Percentiles rank a stretch among this genome's conserved stretches.
Evolutionary conservation across 2,329 filamentous ascomycete species (phyloP).

Genomic region (Fusarium sp.): DNA sequence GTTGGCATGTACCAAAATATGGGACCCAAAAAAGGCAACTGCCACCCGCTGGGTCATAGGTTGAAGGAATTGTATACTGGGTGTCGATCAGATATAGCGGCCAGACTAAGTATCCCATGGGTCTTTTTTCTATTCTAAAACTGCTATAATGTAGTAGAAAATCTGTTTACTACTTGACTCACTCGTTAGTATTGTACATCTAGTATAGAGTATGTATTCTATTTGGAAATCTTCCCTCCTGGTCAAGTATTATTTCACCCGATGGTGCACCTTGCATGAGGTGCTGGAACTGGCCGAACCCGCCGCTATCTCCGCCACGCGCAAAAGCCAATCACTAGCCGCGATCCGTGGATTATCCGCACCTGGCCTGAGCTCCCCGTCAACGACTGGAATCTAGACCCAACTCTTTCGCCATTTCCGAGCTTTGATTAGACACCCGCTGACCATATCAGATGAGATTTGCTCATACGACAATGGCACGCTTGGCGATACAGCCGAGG

Average conservation of each 20-base stretch:
- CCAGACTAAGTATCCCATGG: background rate
- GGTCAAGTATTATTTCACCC: slow-evolving; percentile 8
- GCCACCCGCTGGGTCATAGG: slow-evolving; percentile 25
- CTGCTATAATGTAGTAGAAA: too few relatives aligned
- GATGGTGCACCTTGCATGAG: slow-evolving; percentile 9
- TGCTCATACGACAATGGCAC: background rate
- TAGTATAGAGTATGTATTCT: too few relatives aligned
- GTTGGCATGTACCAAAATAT: slow-evolving; percentile 50
- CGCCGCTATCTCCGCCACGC: slow-evolving; percentile 26
- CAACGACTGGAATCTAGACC: slow-evolving; percentile 39
- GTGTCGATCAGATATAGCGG: background rate
- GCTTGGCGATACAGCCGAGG: background rate
- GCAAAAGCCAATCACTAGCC: slow-evolving; percentile 28
- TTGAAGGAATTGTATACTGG: slow-evolving; percentile 21
- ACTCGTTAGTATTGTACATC: background rate
- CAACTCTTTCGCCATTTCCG: slow-evolving; percentile 22
- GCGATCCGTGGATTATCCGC: slow-evolving; percentile 38
- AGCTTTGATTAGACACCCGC: slow-evolving; percentile 18
- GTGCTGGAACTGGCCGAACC: slow-evolving; percentile 20
- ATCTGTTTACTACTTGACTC: too few relatives aligned
- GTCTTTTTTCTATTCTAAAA: too few relatives aligned
- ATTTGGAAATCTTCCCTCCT: background rate
- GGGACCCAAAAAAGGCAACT: slow-evolving; percentile 40
- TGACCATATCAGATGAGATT: slow-evolving; percentile 14
- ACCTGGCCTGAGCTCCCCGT: slow-evolving; percentile 19